Percentiles rank a stretch among this genome's conserved stretches.
Evolutionary conservation across 495 filamentous ascomycete genomes (phyloP).

Genomic region (Talaromyces thailandensis): DNA sequence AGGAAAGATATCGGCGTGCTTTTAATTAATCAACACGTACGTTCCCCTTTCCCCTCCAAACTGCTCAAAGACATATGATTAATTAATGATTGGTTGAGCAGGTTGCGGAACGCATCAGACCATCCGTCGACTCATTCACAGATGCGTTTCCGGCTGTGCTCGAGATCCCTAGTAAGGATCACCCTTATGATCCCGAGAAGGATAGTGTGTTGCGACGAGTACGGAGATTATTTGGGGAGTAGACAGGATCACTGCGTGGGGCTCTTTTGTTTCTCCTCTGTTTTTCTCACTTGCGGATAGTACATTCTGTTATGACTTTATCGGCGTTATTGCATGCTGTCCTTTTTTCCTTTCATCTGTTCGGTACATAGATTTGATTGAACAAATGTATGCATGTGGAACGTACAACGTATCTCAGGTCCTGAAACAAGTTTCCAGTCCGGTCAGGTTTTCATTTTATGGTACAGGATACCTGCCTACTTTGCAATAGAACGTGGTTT

Average conservation of each 20-base stretch:
- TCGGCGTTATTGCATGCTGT: slow-evolving; percentile 2
- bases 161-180: slow-evolving; percentile 98
- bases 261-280: background rate
- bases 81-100: slow-evolving; percentile 19
- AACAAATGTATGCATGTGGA: background rate
- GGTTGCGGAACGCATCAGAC: slow-evolving; percentile 90
- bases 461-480: too few relatives aligned
- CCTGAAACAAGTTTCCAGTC: background rate
- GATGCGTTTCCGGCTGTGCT: slow-evolving; percentile 55
- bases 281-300: slow-evolving; percentile 5
- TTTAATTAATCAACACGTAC: slow-evolving; percentile 95
- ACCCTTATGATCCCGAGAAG: slow-evolving; percentile 98
- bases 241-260: slow-evolving; percentile 13
- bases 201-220: slow-evolving; percentile 93
- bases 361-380: background rate
- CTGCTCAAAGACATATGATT: background rate
- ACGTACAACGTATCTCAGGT: background rate
- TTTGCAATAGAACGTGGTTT: background rate
- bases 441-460: too few relatives aligned
- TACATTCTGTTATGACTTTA: background rate
- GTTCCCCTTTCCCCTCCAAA: background rate
- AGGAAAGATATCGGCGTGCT: slow-evolving; percentile 94
- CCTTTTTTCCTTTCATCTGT: background rate
- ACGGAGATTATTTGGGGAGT: slow-evolving; percentile 86
- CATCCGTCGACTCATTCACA: slow-evolving; percentile 48